These are phyloP conservation scores for Chrysoporthe cubensis DNA, from an alignment of 2,329 filamentous ascomycete species.

Conservation along the genomic window DNA sequence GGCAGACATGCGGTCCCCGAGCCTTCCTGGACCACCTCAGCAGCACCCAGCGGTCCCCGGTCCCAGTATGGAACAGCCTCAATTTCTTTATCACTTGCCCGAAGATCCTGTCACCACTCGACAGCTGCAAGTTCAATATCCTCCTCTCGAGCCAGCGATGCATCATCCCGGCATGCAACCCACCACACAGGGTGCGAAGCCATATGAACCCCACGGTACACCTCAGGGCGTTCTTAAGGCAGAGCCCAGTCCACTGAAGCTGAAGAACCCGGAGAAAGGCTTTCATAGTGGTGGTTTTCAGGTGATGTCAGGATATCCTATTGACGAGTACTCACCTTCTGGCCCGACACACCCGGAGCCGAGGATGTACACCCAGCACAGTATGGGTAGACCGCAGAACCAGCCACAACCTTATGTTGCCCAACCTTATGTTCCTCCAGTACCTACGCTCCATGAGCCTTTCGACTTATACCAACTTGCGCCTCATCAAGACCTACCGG, in stretches of 20 bases:
- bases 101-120: slow-evolving; percentile 27
- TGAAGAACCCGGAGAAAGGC: slow-evolving; percentile 31
- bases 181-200: slow-evolving; percentile 39
- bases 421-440: slow-evolving; percentile 10
- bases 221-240: slow-evolving; percentile 35
- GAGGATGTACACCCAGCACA: neutral
- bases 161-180: slow-evolving; percentile 16
- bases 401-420: slow-evolving; percentile 8
- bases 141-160: slow-evolving; percentile 23
- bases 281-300: slow-evolving; percentile 5
- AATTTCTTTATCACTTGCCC: slow-evolving; percentile 13
- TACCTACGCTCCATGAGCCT: slow-evolving; percentile 21
- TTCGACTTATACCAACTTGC: slow-evolving; percentile 21
- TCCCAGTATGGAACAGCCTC: slow-evolving; percentile 25
- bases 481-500: slow-evolving; percentile 24
- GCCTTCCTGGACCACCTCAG: slow-evolving; percentile 4
- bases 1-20: slow-evolving; percentile 19
- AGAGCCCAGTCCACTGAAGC: slow-evolving; percentile 31
- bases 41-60: slow-evolving; percentile 15
- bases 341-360: slow-evolving; percentile 1
- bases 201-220: slow-evolving; percentile 39
- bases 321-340: slow-evolving; percentile 2
- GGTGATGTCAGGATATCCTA: neutral
- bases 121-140: slow-evolving; percentile 17
- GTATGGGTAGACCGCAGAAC: slow-evolving; percentile 1